phyloP scores from a whole-genome alignment of 441 rosid species.

The Aleurites moluccanus region DNA sequence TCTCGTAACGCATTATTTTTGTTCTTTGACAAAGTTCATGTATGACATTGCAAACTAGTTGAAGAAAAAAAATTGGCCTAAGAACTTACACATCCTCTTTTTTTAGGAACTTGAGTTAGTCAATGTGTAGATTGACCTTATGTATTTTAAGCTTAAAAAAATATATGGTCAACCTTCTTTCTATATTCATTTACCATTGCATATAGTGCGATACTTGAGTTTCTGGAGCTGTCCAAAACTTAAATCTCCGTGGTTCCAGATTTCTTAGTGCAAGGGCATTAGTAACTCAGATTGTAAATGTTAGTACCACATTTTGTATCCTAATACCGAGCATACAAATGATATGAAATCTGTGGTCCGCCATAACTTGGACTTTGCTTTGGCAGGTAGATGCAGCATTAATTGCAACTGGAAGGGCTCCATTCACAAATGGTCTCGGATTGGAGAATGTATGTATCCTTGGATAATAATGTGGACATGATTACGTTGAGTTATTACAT shows the following conservation, averaged over 20 bases:
- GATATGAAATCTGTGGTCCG: background rate
- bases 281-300: background rate
- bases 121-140: background rate
- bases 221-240: background rate
- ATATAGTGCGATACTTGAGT: background rate
- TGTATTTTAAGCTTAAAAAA: background rate
- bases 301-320: background rate
- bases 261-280: background rate
- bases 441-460: slow-evolving; percentile 68
- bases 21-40: background rate
- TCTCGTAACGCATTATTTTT: background rate
- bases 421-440: slow-evolving; percentile 95
- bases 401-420: slow-evolving; percentile 98
- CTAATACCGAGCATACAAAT: background rate
- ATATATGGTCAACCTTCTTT: background rate
- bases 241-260: background rate
- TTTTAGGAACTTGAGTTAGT: background rate
- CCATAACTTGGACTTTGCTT: slow-evolving; percentile 20
- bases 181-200: background rate
- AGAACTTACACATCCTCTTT: background rate
- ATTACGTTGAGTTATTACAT: slow-evolving; percentile 5
- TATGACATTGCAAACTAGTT: background rate
- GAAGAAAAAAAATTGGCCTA: background rate
- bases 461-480: slow-evolving; percentile 13
- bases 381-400: slow-evolving; percentile 90